Evolutionary conservation across 495 filamentous ascomycete genomes (phyloP), one percentile per base, ranked within the genome.

Genomic region (Neurospora sp.): DNA sequence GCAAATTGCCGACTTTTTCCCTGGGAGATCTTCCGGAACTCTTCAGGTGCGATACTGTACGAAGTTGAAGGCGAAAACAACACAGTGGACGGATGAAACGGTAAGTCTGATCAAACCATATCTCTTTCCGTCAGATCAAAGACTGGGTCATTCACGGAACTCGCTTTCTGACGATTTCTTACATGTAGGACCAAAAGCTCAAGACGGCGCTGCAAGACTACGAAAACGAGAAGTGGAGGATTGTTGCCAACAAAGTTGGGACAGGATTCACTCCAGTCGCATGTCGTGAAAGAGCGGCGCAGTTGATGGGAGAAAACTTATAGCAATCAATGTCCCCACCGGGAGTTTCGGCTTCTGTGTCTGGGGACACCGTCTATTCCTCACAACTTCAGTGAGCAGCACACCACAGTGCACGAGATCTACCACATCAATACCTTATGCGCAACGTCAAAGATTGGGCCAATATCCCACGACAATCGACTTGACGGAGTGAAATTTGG

Each of bases 1-100:
- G 79, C 94, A 97, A 85, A 97, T 97, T 75, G 91, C 92, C 71
- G 93, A 96, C 77, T 97, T 95, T 82, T 97, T 97, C 76, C 94
- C 94, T 8, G 94, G 94, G 12, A 85, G 94, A 69, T 93, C 92
- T 53, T 94, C 91, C 40, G 93, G 93, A 45, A 97, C 94, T 41
- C 83, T 97, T 71, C 94, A 97, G 78, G 94, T 97, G 73, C 90
- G 94, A 14, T 97, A 97, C 80, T 97, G 94, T 78, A 97, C 93
- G 38, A 97, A 96, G 81, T 83, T 97, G 73, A 97, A 96, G 81
- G 92, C 92, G 9, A 96, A 96, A 83, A 93, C 90, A 65, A 94
- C 92, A n/a, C 87, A 90, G 74, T 97, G 94, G 94, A 95, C 91
- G 71, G 92, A 94, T 73, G 93, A 96, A 74, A 94, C 92, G 85